These are phyloP conservation scores for Diplodia seriata DNA, from an alignment of 2,329 filamentous ascomycete genomes.

Conservation along the genomic window DNA sequence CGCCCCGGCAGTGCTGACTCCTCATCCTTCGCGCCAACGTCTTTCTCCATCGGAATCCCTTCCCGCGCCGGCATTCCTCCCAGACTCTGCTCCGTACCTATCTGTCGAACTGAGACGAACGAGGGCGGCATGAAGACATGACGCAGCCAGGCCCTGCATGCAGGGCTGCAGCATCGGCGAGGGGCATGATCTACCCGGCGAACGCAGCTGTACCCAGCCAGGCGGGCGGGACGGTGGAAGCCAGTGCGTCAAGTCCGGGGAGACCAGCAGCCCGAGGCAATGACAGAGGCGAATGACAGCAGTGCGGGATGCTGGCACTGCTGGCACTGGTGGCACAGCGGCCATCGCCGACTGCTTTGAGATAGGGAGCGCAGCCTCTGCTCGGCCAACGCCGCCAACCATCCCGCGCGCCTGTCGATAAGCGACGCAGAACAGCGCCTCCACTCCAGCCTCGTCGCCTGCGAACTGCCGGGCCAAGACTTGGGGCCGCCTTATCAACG, in stretches of 20 bases:
- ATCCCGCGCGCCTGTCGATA: constrained; percentile 11
- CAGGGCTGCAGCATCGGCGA: constrained; percentile 7
- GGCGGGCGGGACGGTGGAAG: constrained; percentile 10
- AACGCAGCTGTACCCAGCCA: neutral
- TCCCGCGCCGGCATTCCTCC: no score
- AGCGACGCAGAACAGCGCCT: constrained; percentile 8
- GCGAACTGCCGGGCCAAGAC: neutral
- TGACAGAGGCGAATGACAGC: constrained; percentile 2
- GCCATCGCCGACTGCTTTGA: neutral
- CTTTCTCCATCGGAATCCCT: neutral
- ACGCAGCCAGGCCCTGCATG: neutral
- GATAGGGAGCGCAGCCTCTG: constrained; percentile 8
- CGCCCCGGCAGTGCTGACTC: neutral
- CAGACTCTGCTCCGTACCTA: no score
- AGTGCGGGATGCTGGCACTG: neutral
- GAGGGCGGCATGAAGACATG: neutral
- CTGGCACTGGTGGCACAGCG: neutral
- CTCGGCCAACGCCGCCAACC: constrained; percentile 10
- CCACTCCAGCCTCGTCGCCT: neutral
- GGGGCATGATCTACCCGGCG: neutral
- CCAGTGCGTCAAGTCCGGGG: constrained; percentile 6
- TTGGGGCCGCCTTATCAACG: neutral
- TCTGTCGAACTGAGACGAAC: neutral
- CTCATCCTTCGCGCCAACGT: neutral
- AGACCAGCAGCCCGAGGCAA: neutral